These are phyloP conservation scores for Gillenia trifoliata DNA, from an alignment of 306 rosid species.

Conservation along the genomic window DNA sequence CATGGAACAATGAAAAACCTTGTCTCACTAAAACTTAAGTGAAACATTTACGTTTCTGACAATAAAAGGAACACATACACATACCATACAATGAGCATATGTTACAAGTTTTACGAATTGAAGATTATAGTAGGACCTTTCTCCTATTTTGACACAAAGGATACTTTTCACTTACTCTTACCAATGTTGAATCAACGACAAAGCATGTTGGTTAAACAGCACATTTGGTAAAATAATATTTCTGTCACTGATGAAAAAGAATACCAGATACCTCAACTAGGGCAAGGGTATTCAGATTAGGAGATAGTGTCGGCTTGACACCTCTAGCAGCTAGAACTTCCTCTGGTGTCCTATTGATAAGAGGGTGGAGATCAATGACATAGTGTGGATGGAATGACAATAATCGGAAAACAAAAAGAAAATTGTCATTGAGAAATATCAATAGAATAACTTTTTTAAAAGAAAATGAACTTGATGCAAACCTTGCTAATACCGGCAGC, in stretches of 20 bases:
- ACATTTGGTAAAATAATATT: not conserved
- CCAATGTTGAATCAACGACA: conserved; percentile 4
- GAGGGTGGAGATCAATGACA: not conserved
- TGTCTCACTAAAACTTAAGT: not conserved
- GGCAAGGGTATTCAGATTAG: conserved; percentile 90
- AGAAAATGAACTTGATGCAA: conserved; percentile 23
- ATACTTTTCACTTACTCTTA: not conserved
- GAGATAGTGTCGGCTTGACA: conserved; percentile 93
- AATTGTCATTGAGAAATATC: not conserved
- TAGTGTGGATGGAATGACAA: not conserved
- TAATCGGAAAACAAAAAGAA: not conserved
- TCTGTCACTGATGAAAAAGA: conserved; percentile 15
- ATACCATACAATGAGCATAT: not conserved
- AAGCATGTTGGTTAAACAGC: conserved; percentile 7
- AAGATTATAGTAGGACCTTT: not conserved
- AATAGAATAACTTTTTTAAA: not conserved
- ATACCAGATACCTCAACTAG: conserved; percentile 74
- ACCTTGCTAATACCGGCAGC: conserved; percentile 92
- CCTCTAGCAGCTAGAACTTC: conserved; percentile 97
- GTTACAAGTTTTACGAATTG: not conserved
- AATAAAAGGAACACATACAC: not conserved
- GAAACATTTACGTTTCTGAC: not conserved
- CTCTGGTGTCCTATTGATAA: conserved; percentile 72
- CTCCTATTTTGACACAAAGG: too few species aligned
- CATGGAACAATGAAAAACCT: conserved; percentile 7